A percentile compares a stretch with the other conserved stretches of the same genome.
Evolutionary conservation across 148 eudicot species (phyloP).

Genomic region (Camellia sinensis): DNA sequence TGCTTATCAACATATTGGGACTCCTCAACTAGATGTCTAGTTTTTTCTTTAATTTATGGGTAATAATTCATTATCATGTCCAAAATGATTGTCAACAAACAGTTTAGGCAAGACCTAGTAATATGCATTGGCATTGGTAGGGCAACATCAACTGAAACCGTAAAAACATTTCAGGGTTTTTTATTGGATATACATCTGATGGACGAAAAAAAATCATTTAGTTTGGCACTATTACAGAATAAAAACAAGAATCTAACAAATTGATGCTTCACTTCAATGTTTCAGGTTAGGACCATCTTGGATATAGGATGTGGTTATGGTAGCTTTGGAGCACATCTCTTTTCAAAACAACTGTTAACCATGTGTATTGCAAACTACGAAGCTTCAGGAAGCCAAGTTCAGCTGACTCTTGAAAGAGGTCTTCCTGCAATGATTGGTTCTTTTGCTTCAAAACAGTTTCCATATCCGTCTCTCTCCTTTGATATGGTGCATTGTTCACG

Average conservation of each 20-base stretch:
- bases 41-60: not conserved
- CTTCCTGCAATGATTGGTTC: conserved; percentile 96
- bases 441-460: conserved; percentile 63
- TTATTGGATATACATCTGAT: no score
- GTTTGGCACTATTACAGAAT: not conserved
- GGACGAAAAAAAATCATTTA: not conserved
- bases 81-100: not conserved
- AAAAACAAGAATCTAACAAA: not conserved
- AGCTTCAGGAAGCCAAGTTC: conserved; percentile 95
- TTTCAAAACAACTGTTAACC: conserved; percentile 67
- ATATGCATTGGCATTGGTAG: not conserved
- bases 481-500: conserved; percentile 95
- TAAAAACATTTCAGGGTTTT: not conserved
- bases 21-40: not conserved
- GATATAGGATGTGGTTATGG: conserved; percentile 98
- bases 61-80: not conserved
- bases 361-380: conserved; percentile 90
- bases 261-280: conserved; percentile 12
- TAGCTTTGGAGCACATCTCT: conserved; percentile 91
- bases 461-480: conserved; percentile 84
- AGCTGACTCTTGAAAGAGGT: conserved; percentile 90
- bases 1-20: not conserved
- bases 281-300: conserved; percentile 81
- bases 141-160: not conserved
- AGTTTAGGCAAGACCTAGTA: not conserved